Conservation (phyloP, 768 basidiomycete species). For the Lactarius tabidus region DNA sequence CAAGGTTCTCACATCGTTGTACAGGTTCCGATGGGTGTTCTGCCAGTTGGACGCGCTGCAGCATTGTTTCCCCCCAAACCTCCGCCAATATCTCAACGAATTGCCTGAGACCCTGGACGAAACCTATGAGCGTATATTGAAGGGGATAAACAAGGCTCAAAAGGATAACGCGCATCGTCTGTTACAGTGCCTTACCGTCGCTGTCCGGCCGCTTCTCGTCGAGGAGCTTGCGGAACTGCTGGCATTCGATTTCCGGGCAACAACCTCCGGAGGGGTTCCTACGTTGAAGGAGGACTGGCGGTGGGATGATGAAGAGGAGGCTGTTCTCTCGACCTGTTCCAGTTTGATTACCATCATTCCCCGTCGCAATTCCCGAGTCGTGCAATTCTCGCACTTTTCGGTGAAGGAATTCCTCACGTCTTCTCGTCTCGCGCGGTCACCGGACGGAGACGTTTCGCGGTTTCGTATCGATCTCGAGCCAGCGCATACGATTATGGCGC, state of each 20-base stretch:
- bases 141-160: not conserved
- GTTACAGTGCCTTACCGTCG: not conserved
- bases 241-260: not conserved
- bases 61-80: not conserved
- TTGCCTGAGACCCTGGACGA: not conserved
- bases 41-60: not conserved
- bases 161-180: not conserved
- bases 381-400: too few species aligned
- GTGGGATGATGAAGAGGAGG: not conserved
- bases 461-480: too few species aligned
- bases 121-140: not conserved
- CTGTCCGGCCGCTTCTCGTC: not conserved
- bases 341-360: not conserved
- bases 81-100: not conserved
- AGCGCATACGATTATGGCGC: too few species aligned
- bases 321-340: not conserved
- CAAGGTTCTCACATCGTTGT: not conserved
- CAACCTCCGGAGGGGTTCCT: not conserved
- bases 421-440: too few species aligned
- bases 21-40: not conserved
- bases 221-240: not conserved
- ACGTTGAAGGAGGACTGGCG: not conserved
- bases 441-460: too few species aligned
- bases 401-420: too few species aligned
- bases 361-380: too few species aligned